Base-by-base conservation (phyloP, 768 basidiomycete genomes). In the Agrocybe chaxingu region DNA sequence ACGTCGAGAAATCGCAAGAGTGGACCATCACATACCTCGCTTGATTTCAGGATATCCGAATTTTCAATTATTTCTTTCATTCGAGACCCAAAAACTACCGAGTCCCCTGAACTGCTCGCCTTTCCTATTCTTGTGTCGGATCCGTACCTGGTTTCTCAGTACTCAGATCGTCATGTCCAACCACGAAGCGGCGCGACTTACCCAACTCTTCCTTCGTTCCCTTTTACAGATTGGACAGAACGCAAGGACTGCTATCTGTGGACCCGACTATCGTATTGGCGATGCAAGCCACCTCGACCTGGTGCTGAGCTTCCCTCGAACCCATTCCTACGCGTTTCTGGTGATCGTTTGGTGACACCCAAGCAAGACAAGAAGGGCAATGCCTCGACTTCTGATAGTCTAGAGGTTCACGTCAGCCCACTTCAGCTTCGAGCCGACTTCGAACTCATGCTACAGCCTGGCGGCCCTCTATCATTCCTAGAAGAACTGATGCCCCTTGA, bases 401-500 rank as follows among this genome's bases (percentile, higher is more conserved):
- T 82, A 31, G 70, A 76, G 29, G 59, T 81, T n/a, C 61, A 62
- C n/a, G 43, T 80, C 7, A 70, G 71, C 8, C 87, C 92, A 8
- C 57, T 95, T 8, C 92, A 93, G 59, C 37, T 88, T n/a, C 90
- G 92, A 60, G 45, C 89, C 24, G 91, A 95, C 62, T 68, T 91
- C 41, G 76, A 67, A 32, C 62, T 70, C 48, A 56, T 74, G 13
- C 56, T 80, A 44, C 61, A 70, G 51, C 56, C 68, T 57, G 59
- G 65, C 45, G 71, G 64, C 52, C 67, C 74, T 40, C 60, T 80
- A 32, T 60, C 66, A 0, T 87, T 87, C 42, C 54, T 59, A 10
- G 60, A 62, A 32, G 60, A 57, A 8, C 16, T 62, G 3, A 19
- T 58, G 13, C 46, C 41, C 6, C 38, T 44, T 16, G 48, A 48